phyloP scores from a whole-genome alignment of 495 filamentous ascomycete species.

The Glonium stellatum region DNA sequence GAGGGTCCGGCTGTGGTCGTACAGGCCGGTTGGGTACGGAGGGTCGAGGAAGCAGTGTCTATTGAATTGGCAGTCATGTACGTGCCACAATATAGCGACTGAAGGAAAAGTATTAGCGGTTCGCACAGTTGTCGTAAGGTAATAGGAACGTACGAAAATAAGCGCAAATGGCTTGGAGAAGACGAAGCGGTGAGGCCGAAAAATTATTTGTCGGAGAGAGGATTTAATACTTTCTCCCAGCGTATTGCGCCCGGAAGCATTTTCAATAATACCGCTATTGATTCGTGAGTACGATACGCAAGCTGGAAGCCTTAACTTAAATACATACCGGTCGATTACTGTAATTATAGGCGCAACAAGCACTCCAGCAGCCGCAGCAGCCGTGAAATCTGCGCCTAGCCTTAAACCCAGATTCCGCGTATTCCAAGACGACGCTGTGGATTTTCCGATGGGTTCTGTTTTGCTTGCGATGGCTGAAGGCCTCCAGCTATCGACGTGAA shows the following conservation, averaged over 20 bases:
- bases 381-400: conserved; percentile 62
- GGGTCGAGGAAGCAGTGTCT: conserved; percentile 70
- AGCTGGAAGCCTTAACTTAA: background rate
- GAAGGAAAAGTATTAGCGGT: background rate
- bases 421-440: conserved; percentile 51
- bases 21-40: conserved; percentile 48
- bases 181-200: conserved; percentile 63
- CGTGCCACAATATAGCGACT: conserved; percentile 75
- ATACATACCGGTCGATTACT: conserved; percentile 76
- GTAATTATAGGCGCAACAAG: conserved; percentile 82
- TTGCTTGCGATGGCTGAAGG: background rate
- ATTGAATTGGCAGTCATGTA: conserved; percentile 85
- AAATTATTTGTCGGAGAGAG: conserved; percentile 57
- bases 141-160: conserved; percentile 50
- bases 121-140: background rate
- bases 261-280: conserved; percentile 83
- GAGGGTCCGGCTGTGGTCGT: conserved; percentile 59
- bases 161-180: conserved; percentile 76
- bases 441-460: background rate
- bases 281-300: background rate
- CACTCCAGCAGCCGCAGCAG: conserved; percentile 70
- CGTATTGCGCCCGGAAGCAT: conserved; percentile 75
- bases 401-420: conserved; percentile 63
- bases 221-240: conserved; percentile 58
- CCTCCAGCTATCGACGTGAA: background rate